Percentiles rank a stretch among this genome's conserved stretches.
These are phyloP conservation scores for Asterophora lycoperdoides DNA, from an alignment of 768 basidiomycete genomes.

Conservation along the genomic window DNA sequence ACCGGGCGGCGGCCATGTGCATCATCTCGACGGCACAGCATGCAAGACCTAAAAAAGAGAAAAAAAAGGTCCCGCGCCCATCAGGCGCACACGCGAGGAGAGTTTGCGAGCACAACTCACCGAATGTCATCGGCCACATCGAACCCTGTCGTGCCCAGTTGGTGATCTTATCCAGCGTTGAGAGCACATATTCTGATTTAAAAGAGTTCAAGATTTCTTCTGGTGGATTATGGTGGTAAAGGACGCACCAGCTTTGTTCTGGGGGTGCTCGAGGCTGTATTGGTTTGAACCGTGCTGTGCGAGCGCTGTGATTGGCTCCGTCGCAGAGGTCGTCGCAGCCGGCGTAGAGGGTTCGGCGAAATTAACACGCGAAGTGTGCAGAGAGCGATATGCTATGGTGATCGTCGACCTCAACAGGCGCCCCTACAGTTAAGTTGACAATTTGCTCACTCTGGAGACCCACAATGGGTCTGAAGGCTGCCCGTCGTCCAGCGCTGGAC, in stretches of 20 bases:
- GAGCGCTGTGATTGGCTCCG: conserved; percentile 61
- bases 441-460: conserved; percentile 37
- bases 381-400: conserved; percentile 44
- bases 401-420: conserved; percentile 16
- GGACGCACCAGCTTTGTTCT: conserved; percentile 79
- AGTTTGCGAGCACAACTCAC: conserved; percentile 27
- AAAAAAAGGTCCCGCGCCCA: neutral
- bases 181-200: conserved; percentile 84
- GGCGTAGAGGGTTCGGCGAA: conserved; percentile 35
- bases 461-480: conserved; percentile 41
- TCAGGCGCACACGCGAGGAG: neutral
- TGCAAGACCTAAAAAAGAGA: conserved; percentile 64
- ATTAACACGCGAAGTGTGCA: conserved; percentile 49
- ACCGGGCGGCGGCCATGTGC: conserved; percentile 99
- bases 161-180: conserved; percentile 91
- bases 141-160: conserved; percentile 98
- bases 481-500: conserved; percentile 38
- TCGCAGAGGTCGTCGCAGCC: conserved; percentile 39
- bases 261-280: conserved; percentile 79
- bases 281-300: conserved; percentile 83
- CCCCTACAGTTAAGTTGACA: conserved; percentile 5
- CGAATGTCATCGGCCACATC: conserved; percentile 99
- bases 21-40: conserved; percentile 99
- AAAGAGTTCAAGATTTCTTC: neutral
- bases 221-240: neutral